These are phyloP conservation scores for Arthonia radiata DNA, from an alignment of 495 filamentous ascomycete genomes.

Conservation along the genomic window DNA sequence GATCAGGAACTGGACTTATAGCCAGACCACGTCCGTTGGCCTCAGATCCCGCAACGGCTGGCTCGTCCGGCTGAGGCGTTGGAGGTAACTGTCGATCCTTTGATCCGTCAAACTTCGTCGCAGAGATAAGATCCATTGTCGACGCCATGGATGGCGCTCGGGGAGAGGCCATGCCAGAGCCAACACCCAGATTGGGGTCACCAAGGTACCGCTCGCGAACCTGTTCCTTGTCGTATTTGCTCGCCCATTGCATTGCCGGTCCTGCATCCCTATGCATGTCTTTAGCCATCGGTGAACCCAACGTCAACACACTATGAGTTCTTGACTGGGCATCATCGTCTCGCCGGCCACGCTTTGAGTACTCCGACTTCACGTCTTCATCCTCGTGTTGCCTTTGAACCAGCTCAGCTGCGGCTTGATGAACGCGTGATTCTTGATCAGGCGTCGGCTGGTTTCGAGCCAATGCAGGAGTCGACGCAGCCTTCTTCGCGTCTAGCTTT, in stretches of 20 bases:
- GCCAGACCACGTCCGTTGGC: too few relatives aligned
- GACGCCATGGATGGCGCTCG: too few relatives aligned
- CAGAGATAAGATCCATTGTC: too few relatives aligned
- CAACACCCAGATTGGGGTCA: constrained; percentile 35
- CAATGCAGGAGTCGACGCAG: constrained; percentile 20
- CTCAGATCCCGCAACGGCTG: too few relatives aligned
- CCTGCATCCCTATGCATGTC: constrained; percentile 79
- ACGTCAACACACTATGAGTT: constrained; percentile 77
- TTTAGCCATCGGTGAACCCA: constrained; percentile 65
- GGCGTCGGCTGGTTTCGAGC: constrained; percentile 79
- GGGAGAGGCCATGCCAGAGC: too few relatives aligned
- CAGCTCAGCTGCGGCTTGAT: constrained; percentile 63
- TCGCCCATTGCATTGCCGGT: constrained; percentile 90
- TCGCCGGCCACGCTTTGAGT: constrained; percentile 14
- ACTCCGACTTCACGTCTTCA: constrained; percentile 23
- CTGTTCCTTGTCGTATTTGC: constrained; percentile 62
- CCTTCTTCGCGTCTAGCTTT: too few relatives aligned
- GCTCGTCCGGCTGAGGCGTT: too few relatives aligned
- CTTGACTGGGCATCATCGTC: constrained; percentile 35
- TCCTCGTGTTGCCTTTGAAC: constrained; percentile 33
- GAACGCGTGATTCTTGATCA: constrained; percentile 79
- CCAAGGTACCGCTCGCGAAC: constrained; percentile 61
- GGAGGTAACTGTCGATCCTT: too few relatives aligned
- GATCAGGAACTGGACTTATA: too few relatives aligned
- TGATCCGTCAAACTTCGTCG: too few relatives aligned